Evolutionary conservation across 176 grass and related monocot genomes (phyloP).

Genomic region (Phoenix roebelenii): DNA sequence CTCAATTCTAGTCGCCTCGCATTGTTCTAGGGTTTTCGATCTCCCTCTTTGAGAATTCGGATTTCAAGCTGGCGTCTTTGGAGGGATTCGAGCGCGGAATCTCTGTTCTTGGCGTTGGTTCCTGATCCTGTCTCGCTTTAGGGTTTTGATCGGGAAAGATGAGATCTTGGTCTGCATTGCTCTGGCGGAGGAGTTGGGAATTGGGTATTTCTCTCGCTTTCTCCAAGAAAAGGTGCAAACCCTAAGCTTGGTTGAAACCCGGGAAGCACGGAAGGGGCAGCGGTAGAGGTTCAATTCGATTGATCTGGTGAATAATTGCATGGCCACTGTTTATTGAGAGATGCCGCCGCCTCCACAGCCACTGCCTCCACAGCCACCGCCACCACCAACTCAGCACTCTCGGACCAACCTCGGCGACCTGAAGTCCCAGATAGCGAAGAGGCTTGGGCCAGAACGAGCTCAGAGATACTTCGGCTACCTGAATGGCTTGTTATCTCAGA

Average conservation of each 20-base stretch:
- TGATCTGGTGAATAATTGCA: constrained; percentile 28
- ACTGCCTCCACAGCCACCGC: constrained; percentile 18
- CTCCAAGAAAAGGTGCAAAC: constrained; percentile 60
- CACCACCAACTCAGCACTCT: constrained; percentile 33
- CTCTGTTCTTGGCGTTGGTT: constrained; percentile 3
- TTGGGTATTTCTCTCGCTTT: constrained; percentile 35
- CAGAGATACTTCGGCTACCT: constrained; percentile 44
- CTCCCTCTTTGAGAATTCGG: not conserved
- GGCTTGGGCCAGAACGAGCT: constrained; percentile 36
- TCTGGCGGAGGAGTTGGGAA: constrained; percentile 43
- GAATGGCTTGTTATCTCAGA: constrained; percentile 31
- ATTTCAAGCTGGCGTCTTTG: not conserved
- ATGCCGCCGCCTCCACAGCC: constrained; percentile 27
- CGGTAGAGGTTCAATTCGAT: not conserved
- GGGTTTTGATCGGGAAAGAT: constrained; percentile 34
- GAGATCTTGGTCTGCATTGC: constrained; percentile 43
- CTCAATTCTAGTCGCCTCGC: not conserved
- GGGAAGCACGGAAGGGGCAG: not conserved
- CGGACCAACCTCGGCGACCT: constrained; percentile 45
- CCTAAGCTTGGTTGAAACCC: constrained; percentile 26
- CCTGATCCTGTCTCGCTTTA: constrained; percentile 21
- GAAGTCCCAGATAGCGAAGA: constrained; percentile 41
- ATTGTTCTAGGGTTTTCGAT: not conserved
- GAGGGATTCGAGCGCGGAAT: constrained; percentile 24
- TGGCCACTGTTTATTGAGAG: constrained; percentile 44